Base-by-base conservation (phyloP, 495 filamentous ascomycete genomes). In the Xylaria longipes region DNA sequence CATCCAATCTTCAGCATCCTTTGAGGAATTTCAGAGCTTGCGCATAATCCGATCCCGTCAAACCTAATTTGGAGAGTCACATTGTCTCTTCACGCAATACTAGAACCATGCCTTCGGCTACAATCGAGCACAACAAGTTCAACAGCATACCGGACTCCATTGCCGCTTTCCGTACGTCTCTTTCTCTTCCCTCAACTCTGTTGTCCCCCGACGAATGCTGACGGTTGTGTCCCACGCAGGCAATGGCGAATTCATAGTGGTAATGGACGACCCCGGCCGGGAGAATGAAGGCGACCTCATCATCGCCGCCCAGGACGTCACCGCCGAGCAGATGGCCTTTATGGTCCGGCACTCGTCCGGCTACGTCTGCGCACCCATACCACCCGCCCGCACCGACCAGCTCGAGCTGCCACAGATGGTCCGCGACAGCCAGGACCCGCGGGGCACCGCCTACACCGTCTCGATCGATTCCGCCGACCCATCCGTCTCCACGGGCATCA, bases 221-320 rank as follows among this genome's bases (percentile, higher is more conserved):
- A 27, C 64, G 25, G 41, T 54, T 65, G 70, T 57, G 37, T 60
- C 37, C 57, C 2, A 5, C 29, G 12, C 68, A 97, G 94, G 88
- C 74, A 87, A 91, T 82, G 95, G 94, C 80, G 89, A 98, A 80
- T 98, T 98, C 87, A 93, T 99, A 78, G 89, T 99, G 65, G 94
- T 97, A 27, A 93, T 98, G 71, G 97, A 99, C 83, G 91, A 91
- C 70, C 88, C 91, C 60, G 87, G 90, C 68, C 95, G 96, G 78
- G 97, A 99, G 80, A 98, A 98, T 82, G 97, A 99, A 86, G 97
- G 94, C 75, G 96, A 99, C 83, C 90, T 99, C 33, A 97, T 99
- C 80, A 95, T 98, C 76, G 93, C 97, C 64, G 97, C 94, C 29
- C 86, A 94, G 43, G 87, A 92, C 73, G 84, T 98, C 76, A 98